These are phyloP conservation scores for Malus domestica DNA, from an alignment of 306 rosid species.

Conservation along the genomic window DNA sequence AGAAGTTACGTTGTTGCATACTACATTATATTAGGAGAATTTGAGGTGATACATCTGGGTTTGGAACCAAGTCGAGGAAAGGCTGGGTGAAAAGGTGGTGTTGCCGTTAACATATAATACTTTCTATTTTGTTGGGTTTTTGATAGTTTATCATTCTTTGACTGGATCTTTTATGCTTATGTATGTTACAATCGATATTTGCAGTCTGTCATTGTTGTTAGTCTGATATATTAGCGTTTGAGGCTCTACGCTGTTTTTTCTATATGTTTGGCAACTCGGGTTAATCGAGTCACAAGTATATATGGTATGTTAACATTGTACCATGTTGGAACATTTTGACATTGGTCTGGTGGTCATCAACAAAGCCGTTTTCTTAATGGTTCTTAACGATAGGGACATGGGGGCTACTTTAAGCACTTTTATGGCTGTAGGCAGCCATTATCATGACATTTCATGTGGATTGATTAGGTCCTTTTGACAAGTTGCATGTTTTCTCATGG, in stretches of 20 bases:
- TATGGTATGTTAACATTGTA: background rate
- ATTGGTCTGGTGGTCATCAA: background rate
- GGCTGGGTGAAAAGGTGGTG: background rate
- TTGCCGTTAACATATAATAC: background rate
- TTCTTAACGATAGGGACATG: background rate
- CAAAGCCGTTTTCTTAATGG: background rate
- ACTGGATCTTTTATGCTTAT: background rate
- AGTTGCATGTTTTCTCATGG: constrained; percentile 16
- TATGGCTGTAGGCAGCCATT: background rate
- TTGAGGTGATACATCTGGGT: background rate
- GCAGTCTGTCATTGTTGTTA: background rate
- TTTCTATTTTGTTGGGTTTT: background rate
- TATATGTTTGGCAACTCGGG: background rate
- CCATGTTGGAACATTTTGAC: background rate
- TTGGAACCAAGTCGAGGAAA: background rate
- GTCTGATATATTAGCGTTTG: background rate
- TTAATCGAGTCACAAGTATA: background rate
- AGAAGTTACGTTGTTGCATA: background rate
- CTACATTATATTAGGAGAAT: background rate
- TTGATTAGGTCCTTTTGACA: constrained; percentile 16
- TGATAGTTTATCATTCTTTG: background rate
- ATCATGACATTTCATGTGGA: background rate
- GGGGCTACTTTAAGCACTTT: background rate
- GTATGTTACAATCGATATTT: background rate
- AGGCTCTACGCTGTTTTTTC: background rate